phyloP scores from a whole-genome alignment of 345 rosid genomes.

The Draba incana region DNA sequence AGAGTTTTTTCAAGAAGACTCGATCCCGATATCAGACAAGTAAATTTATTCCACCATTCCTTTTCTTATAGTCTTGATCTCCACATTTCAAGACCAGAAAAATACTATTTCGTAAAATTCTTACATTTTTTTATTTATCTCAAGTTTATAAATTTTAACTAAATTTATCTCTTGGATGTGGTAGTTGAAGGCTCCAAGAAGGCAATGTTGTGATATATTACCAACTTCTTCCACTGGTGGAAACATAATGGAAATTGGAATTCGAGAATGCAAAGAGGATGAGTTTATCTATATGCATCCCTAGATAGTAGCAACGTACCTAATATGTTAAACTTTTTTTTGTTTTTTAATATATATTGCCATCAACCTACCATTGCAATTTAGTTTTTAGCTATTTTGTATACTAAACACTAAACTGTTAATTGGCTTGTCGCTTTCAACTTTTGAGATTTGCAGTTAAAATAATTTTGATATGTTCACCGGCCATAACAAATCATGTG shows the following conservation, averaged over 20 bases:
- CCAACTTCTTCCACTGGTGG: constrained; percentile 59
- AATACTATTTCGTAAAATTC: too few relatives aligned
- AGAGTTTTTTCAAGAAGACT: constrained; percentile 65
- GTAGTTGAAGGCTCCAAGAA: constrained; percentile 76
- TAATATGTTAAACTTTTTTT: neutral
- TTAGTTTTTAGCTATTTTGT: neutral
- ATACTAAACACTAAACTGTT: neutral
- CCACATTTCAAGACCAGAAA: too few relatives aligned
- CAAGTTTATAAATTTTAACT: neutral
- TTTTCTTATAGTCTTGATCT: too few relatives aligned
- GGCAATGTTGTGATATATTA: constrained; percentile 86
- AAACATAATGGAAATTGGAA: constrained; percentile 58
- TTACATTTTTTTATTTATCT: neutral
- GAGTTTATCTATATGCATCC: constrained; percentile 63
- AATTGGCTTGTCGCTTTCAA: constrained; percentile 29
- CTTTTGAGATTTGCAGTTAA: neutral
- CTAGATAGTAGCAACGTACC: constrained; percentile 32
- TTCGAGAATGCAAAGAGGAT: constrained; percentile 72
- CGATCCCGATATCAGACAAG: constrained; percentile 60
- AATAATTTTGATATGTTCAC: neutral
- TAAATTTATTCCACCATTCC: constrained; percentile 20
- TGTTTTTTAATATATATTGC: neutral
- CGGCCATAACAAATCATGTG: neutral
- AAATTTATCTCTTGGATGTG: neutral
- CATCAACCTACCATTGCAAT: neutral